Percentiles rank a stretch among this genome's conserved stretches.
phyloP scores from a whole-genome alignment of 2,329 filamentous ascomycete species.

The Aspergillus sp. region DNA sequence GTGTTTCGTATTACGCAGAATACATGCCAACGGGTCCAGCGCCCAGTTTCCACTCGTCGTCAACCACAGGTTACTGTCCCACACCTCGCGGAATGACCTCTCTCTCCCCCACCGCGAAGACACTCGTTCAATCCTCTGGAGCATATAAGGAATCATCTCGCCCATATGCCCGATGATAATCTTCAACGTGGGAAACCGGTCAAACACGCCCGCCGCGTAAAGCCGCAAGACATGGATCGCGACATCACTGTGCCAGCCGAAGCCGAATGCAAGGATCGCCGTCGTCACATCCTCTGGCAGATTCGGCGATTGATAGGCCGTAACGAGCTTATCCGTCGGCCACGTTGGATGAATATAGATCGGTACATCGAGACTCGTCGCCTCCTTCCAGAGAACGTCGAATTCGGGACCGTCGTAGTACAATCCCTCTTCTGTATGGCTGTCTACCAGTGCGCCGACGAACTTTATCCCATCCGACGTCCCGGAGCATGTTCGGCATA shows the following conservation, averaged over 20 bases:
- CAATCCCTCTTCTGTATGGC: neutral
- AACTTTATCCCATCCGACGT: neutral
- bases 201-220: neutral
- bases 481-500: neutral
- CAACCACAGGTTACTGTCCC: neutral
- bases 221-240: neutral
- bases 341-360: neutral
- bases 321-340: neutral
- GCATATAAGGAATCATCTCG: neutral
- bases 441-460: neutral
- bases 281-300: neutral
- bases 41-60: neutral
- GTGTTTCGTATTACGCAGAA: neutral
- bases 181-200: neutral
- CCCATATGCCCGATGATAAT: neutral
- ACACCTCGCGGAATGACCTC: neutral
- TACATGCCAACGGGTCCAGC: neutral
- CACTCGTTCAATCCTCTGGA: neutral
- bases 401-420: constrained; percentile 1
- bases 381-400: neutral
- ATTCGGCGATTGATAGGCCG: neutral
- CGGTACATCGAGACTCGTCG: neutral
- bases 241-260: neutral
- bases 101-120: neutral
- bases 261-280: neutral